Evolutionary conservation across 805 yeast genomes (phyloP), one percentile per base, ranked within the genome.

Genomic region (Candida ipomoeae): DNA sequence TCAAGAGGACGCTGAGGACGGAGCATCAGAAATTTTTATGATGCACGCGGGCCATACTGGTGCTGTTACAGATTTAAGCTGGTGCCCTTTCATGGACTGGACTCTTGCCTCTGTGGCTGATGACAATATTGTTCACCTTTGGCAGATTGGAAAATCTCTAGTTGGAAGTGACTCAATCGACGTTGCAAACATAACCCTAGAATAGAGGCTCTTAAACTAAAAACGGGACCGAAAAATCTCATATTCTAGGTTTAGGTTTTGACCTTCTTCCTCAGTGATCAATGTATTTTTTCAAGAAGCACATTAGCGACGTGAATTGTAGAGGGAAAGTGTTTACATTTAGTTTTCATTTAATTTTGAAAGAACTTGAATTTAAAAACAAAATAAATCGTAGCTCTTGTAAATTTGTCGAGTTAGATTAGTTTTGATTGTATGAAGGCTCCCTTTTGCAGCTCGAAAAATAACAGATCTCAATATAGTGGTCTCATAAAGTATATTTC

Each of bases 41-140:
- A 86, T 89, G 84, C 96, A 89, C 63, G 96, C 95, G 36, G 96
- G 96, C 18, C 96, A 89, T 62, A 84, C 90, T 17, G 85, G 89
- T 15, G 75, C 85, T 5, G 84, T 87, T 15, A 82, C 84, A 40
- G 96, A 87, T 63, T 73, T 87, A 56, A 78, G 83, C 33, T 83
- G 88, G 75, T 85, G 83, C 61, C 82, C 84, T 6, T 81, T 74
- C 57, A 75, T 82, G 51, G 87, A 87, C n/a, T 87, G 92, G 91
- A 77, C 87, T 36, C 60, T 86, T 49, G 89, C 87, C 0, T 78
- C 87, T 35, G 79, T 78, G 42, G 80, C 84, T 0, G 83, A 79
- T 55, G 85, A 81, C 55, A 81, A 81, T 58, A 79, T 80, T 41
- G 84, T 81, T 1, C 85, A 81, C 55, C 61, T 81, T 18, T 81